Evolutionary conservation across 257 asterid species (phyloP).

Genomic region (Forsythia viridissima): DNA sequence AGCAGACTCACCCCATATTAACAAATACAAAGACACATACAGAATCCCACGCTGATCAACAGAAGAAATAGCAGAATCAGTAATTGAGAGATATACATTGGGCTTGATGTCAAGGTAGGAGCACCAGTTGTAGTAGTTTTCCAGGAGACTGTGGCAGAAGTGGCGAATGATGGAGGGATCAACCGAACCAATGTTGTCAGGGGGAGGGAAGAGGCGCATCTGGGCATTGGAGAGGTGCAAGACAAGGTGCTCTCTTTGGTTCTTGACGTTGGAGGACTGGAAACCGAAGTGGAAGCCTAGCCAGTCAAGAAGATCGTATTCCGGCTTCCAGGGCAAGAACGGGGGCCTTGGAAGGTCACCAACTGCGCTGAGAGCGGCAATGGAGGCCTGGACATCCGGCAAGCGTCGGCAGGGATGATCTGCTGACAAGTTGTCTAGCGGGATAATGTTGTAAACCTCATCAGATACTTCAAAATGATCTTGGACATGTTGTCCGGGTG

Average conservation of each 20-base stretch:
- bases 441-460: slow-evolving; percentile 66
- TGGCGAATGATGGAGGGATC: slow-evolving; percentile 77
- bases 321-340: slow-evolving; percentile 63
- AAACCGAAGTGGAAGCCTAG: slow-evolving; percentile 83
- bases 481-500: too few species aligned
- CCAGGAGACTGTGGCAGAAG: slow-evolving; percentile 70
- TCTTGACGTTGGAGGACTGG: slow-evolving; percentile 72
- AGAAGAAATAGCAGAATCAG: slow-evolving; percentile 29
- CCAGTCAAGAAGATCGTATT: slow-evolving; percentile 89
- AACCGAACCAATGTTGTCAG: slow-evolving; percentile 82
- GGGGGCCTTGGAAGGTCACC: slow-evolving; percentile 89
- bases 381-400: slow-evolving; percentile 85
- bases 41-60: slow-evolving; percentile 24
- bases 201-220: slow-evolving; percentile 93
- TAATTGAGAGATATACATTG: slow-evolving; percentile 67
- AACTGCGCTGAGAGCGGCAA: slow-evolving; percentile 73
- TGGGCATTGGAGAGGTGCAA: slow-evolving; percentile 87
- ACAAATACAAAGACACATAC: slow-evolving; percentile 73
- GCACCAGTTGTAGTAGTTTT: slow-evolving; percentile 81
- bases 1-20: slow-evolving; percentile 97
- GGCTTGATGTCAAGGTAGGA: slow-evolving; percentile 72
- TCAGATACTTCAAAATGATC: background rate
- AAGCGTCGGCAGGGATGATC: slow-evolving; percentile 93
- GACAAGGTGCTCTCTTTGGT: slow-evolving; percentile 90
- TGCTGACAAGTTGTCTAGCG: slow-evolving; percentile 80